These are phyloP conservation scores for Bondarzewia mesenterica DNA, from an alignment of 1,284 basidiomycete genomes.

Conservation along the genomic window DNA sequence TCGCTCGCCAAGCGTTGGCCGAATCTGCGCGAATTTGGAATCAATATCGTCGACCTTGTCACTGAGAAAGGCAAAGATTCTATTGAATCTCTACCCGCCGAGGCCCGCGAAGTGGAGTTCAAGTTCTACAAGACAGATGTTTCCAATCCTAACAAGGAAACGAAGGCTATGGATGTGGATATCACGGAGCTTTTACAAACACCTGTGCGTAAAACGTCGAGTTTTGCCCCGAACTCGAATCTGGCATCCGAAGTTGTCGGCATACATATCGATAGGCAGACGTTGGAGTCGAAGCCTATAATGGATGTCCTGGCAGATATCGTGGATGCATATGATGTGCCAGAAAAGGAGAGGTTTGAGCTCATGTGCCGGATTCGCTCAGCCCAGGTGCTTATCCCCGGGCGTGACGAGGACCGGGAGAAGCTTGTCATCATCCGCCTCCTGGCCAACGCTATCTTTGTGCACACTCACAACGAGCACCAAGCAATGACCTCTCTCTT, in stretches of 20 bases:
- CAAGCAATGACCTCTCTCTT: slow-evolving; percentile 80
- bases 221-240: slow-evolving; percentile 18
- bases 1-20: slow-evolving; percentile 71
- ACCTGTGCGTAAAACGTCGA: slow-evolving; percentile 18
- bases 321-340: slow-evolving; percentile 66
- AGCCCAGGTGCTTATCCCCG: slow-evolving; percentile 57
- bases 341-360: slow-evolving; percentile 84
- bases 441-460: slow-evolving; percentile 85
- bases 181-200: slow-evolving; percentile 32
- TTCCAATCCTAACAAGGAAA: slow-evolving; percentile 27
- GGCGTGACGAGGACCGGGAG: slow-evolving; percentile 57
- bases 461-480: slow-evolving; percentile 75
- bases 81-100: slow-evolving; percentile 53
- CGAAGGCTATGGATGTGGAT: slow-evolving; percentile 37
- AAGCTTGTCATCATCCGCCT: slow-evolving; percentile 81
- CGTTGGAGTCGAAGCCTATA: slow-evolving; percentile 47
- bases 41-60: slow-evolving; percentile 63
- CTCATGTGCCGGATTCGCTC: slow-evolving; percentile 84
- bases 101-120: slow-evolving; percentile 69
- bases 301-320: slow-evolving; percentile 75
- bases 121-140: slow-evolving; percentile 61
- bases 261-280: slow-evolving; percentile 57
- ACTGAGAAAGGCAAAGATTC: slow-evolving; percentile 42
- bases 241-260: slow-evolving; percentile 42
- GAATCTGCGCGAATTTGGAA: slow-evolving; percentile 63